Base-by-base conservation (phyloP, 345 rosid species). In the Populus davidiana region DNA sequence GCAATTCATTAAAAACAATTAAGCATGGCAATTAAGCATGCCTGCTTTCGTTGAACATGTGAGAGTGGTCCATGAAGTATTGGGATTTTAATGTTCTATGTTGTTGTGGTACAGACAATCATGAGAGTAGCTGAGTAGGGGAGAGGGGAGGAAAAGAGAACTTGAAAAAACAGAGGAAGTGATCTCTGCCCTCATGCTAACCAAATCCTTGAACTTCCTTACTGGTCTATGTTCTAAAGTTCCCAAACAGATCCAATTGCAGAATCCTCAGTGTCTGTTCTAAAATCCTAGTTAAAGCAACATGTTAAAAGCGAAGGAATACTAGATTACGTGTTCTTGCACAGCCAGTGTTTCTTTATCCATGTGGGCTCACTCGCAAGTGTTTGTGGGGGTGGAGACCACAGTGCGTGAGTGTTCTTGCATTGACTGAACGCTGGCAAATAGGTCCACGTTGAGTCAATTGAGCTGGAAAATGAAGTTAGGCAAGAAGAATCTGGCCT, bases 401-500 rank as follows among this genome's bases (percentile, higher is more conserved):
- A 76, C 66, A 39, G 59, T 25, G 29, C 14, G n/a, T n/a, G 47
- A 33, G 23, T 68, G 43, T 16, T 54, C 27, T 76, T 67, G 38
- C 33, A 27, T 36, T n/a, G 6, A 65, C 41, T 44, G 23, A 11
- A 38, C 39, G 41, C 73, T 76, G 76, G 63, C 33, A 64, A 69
- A 52, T 66, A 62, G 49, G 77, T 50, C 66, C 56, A 72, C 61
- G 23, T 59, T 69, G 36, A 79, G 78, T 33, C 80, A 74, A 49
- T 72, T 78, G 67, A 81, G 80, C 80, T 81, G 86, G 75, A 80
- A 82, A 72, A 82, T 47, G 5, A 47, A 47, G 80, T n/a, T 50
- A 63, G 76, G 54, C 67, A 41, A 65, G 73, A 13, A 52, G 25
- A 67, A 50, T 31, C 52, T 56, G 21, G 16, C 29, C 73, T 68